These are phyloP conservation scores for Anethum foeniculum DNA, from an alignment of 140 eudicot genomes.

Conservation along the genomic window DNA sequence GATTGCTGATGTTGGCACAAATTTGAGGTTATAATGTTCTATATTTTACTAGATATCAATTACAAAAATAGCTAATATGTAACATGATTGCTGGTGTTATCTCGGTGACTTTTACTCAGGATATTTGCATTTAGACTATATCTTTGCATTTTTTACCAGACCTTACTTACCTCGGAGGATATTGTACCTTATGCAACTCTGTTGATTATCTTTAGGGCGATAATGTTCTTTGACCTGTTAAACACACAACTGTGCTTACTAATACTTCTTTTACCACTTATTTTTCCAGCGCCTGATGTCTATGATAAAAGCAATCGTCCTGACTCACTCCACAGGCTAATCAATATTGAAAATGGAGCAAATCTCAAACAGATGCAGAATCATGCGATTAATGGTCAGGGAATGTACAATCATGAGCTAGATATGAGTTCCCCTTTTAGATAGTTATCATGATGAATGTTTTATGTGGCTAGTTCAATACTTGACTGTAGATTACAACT, in stretches of 20 bases:
- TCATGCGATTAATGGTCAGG: slow-evolving; percentile 33
- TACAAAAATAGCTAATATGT: background rate
- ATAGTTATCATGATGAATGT: slow-evolving; percentile 18
- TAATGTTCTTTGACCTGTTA: slow-evolving; percentile 1
- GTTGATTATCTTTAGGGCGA: background rate
- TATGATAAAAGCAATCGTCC: slow-evolving; percentile 47
- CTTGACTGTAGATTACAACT: slow-evolving; percentile 4
- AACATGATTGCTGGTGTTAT: background rate
- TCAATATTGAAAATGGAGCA: slow-evolving; percentile 62
- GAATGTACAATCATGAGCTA: slow-evolving; percentile 47
- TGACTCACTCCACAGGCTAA: slow-evolving; percentile 70
- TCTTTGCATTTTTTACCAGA: background rate
- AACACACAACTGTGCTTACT: background rate
- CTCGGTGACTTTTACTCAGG: background rate
- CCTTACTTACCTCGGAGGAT: background rate
- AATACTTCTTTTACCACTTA: background rate
- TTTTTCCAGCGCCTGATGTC: slow-evolving; percentile 32
- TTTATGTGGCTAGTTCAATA: background rate
- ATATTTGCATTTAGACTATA: background rate
- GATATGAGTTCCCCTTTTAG: slow-evolving; percentile 64
- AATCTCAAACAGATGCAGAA: slow-evolving; percentile 55
- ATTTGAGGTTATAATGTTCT: background rate
- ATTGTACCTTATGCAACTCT: background rate
- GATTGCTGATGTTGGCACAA: background rate
- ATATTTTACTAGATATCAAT: background rate